Base-by-base conservation (phyloP, 176 grass and related monocot genomes). In the Juncus inflexus region DNA sequence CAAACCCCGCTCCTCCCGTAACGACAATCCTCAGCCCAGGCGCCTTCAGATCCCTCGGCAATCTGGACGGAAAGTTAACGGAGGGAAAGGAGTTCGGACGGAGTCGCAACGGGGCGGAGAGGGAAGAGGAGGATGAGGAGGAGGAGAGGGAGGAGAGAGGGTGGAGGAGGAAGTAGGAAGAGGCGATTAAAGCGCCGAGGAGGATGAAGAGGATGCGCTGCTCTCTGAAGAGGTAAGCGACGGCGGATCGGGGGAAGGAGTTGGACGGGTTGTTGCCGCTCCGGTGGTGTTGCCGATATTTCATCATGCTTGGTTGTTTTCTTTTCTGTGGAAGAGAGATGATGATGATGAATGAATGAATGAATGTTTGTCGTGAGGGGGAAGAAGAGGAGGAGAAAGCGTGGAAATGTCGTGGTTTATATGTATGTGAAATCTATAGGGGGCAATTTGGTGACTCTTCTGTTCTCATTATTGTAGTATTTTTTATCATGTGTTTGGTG, bases 201-300 rank as follows among this genome's bases (percentile, higher is more conserved):
- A 99, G 69, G 78, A 99, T 84, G 83, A 99, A 99, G 39, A 99
- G 80, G 47, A 94, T 86, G 58, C 95, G 85, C 76, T 99, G 89
- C 83, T 99, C 95, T 63, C 85, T 83, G 54, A 99, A 83, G 76
- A 99, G 53, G 76, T 99, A 99, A 12, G 79, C 79, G 12, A 85
- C 60, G 73, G 82, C 84, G 45, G 79, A 83, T 47, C 90, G 79
- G 37, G 79, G 79, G 5, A 86, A 75, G 1, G 81, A 74, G 50
- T 77, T 74, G 3, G 74, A 36, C 1, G 78, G 66, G 75, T 86
- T 86, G 36, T 66, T 63, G 4, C 47, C 14, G 4, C 52, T 55
- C 0, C 67, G 67, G 38, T 71, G 51, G 3, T 69, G 67, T 9
- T 47, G 43, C 13, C 67, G 39, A 35, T 58, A 59, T 37, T 71